Evolutionary conservation across 805 yeast species (phyloP).

Genomic region (Myxozyma vanderwaltii): DNA sequence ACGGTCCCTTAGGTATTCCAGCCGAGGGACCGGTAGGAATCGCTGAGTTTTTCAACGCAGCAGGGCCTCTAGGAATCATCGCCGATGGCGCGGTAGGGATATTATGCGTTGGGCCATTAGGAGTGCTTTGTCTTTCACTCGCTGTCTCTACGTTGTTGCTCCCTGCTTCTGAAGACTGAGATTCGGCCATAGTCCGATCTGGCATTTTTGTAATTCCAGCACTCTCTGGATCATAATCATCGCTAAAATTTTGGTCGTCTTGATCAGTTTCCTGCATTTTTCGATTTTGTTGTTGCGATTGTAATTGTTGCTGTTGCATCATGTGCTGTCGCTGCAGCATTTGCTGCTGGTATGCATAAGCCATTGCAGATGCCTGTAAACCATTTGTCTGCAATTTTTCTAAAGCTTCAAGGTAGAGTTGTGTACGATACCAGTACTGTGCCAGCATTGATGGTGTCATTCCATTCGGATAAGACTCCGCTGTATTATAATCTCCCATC

Average conservation of each 20-base stretch:
- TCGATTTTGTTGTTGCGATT: background rate
- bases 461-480: constrained; percentile 35
- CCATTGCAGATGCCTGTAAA: constrained; percentile 1
- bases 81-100: constrained; percentile 4
- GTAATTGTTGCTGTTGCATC: constrained; percentile 3
- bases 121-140: background rate
- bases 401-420: constrained; percentile 38
- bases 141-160: background rate
- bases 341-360: constrained; percentile 11
- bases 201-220: background rate
- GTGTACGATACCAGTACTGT: constrained; percentile 49
- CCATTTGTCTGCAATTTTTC: constrained; percentile 14
- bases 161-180: background rate
- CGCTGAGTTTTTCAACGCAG: background rate
- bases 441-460: constrained; percentile 49
- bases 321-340: constrained; percentile 1
- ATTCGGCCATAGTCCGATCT: background rate
- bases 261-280: background rate
- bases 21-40: constrained; percentile 1
- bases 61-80: background rate
- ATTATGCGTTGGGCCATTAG: background rate
- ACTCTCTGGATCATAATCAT: background rate
- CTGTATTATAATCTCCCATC: constrained; percentile 7
- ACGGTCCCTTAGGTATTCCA: background rate
- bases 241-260: background rate